These are phyloP conservation scores for Madurella mycetomatis DNA, from an alignment of 2,329 filamentous ascomycete genomes.

Conservation along the genomic window DNA sequence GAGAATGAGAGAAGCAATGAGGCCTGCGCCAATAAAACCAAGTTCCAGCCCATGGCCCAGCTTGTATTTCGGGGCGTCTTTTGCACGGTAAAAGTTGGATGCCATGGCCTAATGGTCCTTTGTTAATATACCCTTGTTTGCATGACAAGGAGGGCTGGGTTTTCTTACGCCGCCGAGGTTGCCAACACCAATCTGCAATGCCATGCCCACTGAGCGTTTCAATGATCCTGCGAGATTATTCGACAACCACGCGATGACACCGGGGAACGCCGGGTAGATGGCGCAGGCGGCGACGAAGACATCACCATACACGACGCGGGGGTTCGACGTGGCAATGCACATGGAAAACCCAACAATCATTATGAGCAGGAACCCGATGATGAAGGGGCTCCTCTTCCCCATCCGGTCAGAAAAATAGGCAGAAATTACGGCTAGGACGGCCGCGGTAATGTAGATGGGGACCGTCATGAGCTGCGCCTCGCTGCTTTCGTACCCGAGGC, in stretches of 20 bases:
- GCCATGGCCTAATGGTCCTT: conserved; percentile 55
- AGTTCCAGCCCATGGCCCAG: conserved; percentile 49
- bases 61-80: conserved; percentile 45
- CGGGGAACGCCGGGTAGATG: conserved; percentile 75
- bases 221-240: conserved; percentile 68
- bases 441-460: conserved; percentile 57
- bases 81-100: conserved; percentile 63
- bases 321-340: conserved; percentile 55
- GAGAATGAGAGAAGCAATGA: conserved; percentile 41
- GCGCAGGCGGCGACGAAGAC: conserved; percentile 72
- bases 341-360: conserved; percentile 57
- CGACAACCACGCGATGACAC: conserved; percentile 71
- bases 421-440: conserved; percentile 50
- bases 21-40: conserved; percentile 43
- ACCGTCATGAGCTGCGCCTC: conserved; percentile 63
- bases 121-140: not conserved
- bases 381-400: conserved; percentile 51
- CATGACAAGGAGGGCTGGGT: not conserved
- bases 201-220: conserved; percentile 64
- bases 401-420: conserved; percentile 53
- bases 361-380: conserved; percentile 48
- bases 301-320: conserved; percentile 64
- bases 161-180: conserved; percentile 49
- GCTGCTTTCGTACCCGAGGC: conserved; percentile 53
- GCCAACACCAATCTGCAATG: conserved; percentile 58